Evolutionary conservation across 345 rosid species (phyloP).

Genomic region (Trapa bicornis): DNA sequence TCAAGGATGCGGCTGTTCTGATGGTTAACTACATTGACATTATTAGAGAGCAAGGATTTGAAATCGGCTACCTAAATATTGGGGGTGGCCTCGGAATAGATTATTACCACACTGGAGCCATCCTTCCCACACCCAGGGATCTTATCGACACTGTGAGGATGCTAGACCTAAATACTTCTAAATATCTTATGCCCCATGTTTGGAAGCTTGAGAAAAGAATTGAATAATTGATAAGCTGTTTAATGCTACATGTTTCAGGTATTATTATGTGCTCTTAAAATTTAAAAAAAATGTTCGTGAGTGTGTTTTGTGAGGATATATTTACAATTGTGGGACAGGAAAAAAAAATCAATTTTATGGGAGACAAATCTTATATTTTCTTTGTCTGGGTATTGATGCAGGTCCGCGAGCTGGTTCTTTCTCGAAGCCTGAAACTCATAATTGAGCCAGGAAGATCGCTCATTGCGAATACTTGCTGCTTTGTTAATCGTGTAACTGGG

Average conservation of each 20-base stretch:
- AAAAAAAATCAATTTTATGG: background rate
- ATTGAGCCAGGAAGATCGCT: constrained; percentile 97
- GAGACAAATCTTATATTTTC: too few species aligned
- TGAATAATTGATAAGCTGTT: background rate
- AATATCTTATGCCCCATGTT: too few species aligned
- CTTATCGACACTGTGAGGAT: constrained; percentile 77
- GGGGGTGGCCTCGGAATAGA: constrained; percentile 98
- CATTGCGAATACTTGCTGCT: constrained; percentile 91
- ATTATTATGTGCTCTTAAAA: background rate
- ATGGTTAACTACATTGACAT: constrained; percentile 84
- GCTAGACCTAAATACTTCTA: background rate
- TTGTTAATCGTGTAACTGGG: constrained; percentile 84
- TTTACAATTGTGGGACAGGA: background rate
- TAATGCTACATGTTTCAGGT: background rate
- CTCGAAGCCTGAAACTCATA: constrained; percentile 63
- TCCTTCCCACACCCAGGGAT: constrained; percentile 88
- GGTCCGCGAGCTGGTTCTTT: constrained; percentile 84
- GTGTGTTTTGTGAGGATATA: background rate
- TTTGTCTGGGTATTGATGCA: constrained; percentile 13
- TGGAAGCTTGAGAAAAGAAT: too few species aligned
- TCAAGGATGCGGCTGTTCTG: constrained; percentile 84
- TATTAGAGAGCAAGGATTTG: constrained; percentile 84
- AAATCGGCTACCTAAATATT: constrained; percentile 75
- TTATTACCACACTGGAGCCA: constrained; percentile 71
- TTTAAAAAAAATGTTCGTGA: background rate